Base-by-base conservation (phyloP, 176 grass and related monocot genomes). In the Avena sativa region DNA sequence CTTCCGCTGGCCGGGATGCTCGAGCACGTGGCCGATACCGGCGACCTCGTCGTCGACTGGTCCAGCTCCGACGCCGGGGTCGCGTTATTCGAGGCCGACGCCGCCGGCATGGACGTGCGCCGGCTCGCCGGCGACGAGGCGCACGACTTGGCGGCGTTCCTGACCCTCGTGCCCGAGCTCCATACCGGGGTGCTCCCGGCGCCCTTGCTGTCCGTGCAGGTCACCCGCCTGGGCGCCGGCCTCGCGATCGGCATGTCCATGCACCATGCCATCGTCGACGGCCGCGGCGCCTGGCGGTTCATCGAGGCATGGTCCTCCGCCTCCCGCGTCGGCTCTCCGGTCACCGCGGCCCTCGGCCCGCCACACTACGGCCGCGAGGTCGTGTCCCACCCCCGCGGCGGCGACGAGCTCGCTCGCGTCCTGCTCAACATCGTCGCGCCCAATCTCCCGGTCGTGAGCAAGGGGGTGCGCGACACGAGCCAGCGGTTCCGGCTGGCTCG, bases 181-280 rank as follows among this genome's bases (percentile, higher is more conserved):
- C 17, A 65, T 9, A 25, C 26, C 12, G 3, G 70, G 6, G 44
- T 38, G 32, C 51, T 87, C 14, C 84, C 87, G 79, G 81, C 77
- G 43, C 87, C 92, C 10, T 84, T 89, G 68, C 43, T 87, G 13
- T 49, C 87, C 75, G 81, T 91, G 79, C 89, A 89, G 87, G 76
- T 34, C 21, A 91, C 84, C 25, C 21, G 63, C 28, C 66, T 94
- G 23, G 34, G 47, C 5, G 69, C 2, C 5, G 86, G 84, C 6
- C 49, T 89, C 15, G 86, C 84, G 5, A 20, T 91, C 9, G 92
- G 92, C 5, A 0, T 91, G 26, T 81, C 89, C 21, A 72, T 89
- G 17, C 87, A 85, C 80, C 92, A 94, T 26, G 86, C 84, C 46
- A 58, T 89, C 28, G 87, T 72, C 21, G 89, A 94, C 36, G 89